Base-by-base conservation (phyloP, 2,329 filamentous ascomycete species). In the Clonostachys byssicola region DNA sequence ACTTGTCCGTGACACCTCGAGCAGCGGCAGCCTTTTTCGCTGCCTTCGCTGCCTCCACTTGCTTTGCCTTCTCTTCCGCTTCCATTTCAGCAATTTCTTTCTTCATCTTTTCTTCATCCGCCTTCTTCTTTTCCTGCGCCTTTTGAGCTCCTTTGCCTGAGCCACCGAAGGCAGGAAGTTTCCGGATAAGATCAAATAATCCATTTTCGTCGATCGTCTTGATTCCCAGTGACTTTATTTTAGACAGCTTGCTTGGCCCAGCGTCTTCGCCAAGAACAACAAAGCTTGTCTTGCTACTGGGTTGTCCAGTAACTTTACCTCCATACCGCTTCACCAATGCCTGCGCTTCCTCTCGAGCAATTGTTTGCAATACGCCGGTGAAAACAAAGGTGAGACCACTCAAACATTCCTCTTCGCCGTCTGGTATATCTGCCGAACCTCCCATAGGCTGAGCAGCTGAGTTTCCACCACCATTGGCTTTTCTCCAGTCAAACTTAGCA, bases 161-260 rank as follows among this genome's bases (percentile, higher is more conserved):
- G 8, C 95, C 94, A 42, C 95, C 94, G 59, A 90, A 88, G 1
- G 89, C 87, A 38, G 94, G 92, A 45, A 97, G 75, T 30, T 73
- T 74, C 50, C 83, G 78, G 55, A 99, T 95, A 41, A 99, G 77
- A 49, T 88, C 86, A 55, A 96, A 95, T 4, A 99, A 71, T 1
- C 94, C 95, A 55, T 95, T 82, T 63, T 99, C 95, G 57, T 96
- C 86, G 60, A 99, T 96, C 0, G 92, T 95, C 65, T 91, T 96
- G 63, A 97, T 82, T 0, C 82, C 82, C 56, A 88, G 73, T 17
- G 89, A 79, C 48, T 80, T 77, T 55, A 99, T 97, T 55, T 92
- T 96, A 54, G 85, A 76, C 39, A 99, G 75, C 64, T 99, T 99
- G 66, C 87, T 95, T 1, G 94, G 94, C 0, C 94, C 94, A 20